These are phyloP conservation scores for Aspergillaceae sp. DNA, from an alignment of 2,329 filamentous ascomycete genomes.

Conservation along the genomic window DNA sequence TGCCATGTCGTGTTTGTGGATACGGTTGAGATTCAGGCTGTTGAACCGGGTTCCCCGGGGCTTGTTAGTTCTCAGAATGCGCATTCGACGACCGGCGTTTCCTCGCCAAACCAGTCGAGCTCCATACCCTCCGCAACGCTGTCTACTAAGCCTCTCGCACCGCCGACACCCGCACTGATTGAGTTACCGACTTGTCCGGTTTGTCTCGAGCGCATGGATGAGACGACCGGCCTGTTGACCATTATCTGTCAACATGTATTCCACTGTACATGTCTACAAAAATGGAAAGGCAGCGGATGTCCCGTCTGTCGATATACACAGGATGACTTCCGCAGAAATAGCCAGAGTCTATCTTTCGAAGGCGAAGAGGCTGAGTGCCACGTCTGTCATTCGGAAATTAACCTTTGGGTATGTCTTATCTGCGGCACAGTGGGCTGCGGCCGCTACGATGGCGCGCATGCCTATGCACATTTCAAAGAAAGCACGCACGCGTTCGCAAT, in stretches of 20 bases:
- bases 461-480: slow-evolving; percentile 85
- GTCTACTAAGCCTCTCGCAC: slow-evolving; percentile 55
- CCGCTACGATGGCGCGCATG: slow-evolving; percentile 86
- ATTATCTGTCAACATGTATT: slow-evolving; percentile 98
- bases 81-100: slow-evolving; percentile 36
- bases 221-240: slow-evolving; percentile 87
- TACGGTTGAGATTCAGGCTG: slow-evolving; percentile 73
- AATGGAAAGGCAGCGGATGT: slow-evolving; percentile 90
- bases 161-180: slow-evolving; percentile 73
- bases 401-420: slow-evolving; percentile 92
- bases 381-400: slow-evolving; percentile 68
- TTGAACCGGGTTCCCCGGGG: slow-evolving; percentile 33
- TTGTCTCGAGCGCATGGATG: slow-evolving; percentile 95
- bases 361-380: slow-evolving; percentile 53
- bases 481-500: slow-evolving; percentile 86
- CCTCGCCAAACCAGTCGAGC: slow-evolving; percentile 22
- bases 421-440: slow-evolving; percentile 91
- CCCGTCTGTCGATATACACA: slow-evolving; percentile 90
- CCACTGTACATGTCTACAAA: slow-evolving; percentile 90
- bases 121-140: slow-evolving; percentile 37
- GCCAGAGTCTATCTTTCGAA: slow-evolving; percentile 50
- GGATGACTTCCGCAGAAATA: slow-evolving; percentile 40
- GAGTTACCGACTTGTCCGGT: slow-evolving; percentile 95
- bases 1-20: slow-evolving; percentile 94
- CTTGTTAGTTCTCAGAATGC: slow-evolving; percentile 46